phyloP scores from a whole-genome alignment of 2,329 filamentous ascomycete genomes.

The Plectosphaerella cucumerina region DNA sequence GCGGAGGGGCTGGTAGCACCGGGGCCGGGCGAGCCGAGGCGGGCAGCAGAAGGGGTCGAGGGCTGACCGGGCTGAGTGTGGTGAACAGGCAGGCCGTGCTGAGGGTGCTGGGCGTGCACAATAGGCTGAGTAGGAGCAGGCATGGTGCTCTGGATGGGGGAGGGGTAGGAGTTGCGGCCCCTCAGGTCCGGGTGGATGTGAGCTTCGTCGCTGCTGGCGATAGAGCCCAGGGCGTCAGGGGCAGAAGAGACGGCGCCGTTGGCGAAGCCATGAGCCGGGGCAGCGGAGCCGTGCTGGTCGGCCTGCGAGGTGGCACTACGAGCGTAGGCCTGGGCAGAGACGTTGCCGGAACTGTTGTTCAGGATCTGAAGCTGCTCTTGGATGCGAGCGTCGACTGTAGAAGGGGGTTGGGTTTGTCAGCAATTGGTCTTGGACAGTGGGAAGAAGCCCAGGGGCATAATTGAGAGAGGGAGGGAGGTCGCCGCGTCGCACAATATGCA shows the following conservation, averaged over 20 bases:
- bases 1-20: conserved; percentile 20
- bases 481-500: too few species aligned
- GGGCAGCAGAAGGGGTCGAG: too few species aligned
- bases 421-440: neutral
- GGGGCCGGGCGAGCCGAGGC: neutral
- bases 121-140: neutral
- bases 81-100: neutral
- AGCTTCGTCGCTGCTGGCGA: conserved; percentile 33
- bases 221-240: conserved; percentile 27
- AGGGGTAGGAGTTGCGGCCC: conserved; percentile 17
- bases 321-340: conserved; percentile 17
- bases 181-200: conserved; percentile 47
- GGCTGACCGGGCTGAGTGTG: conserved; percentile 20
- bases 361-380: conserved; percentile 40
- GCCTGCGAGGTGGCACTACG: conserved; percentile 20
- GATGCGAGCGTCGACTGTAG: conserved; percentile 25
- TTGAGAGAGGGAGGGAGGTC: neutral
- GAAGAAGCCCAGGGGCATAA: neutral
- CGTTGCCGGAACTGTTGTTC: conserved; percentile 31
- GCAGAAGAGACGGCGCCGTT: conserved; percentile 25
- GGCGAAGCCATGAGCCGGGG: conserved; percentile 42
- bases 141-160: conserved; percentile 20
- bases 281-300: conserved; percentile 22
- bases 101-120: neutral
- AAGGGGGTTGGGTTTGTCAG: conserved; percentile 3